Percentiles rank a stretch among this genome's conserved stretches.
Evolutionary conservation across 2,329 filamentous ascomycete genomes (phyloP).

Genomic region (Ceratocystis diversiconidia): DNA sequence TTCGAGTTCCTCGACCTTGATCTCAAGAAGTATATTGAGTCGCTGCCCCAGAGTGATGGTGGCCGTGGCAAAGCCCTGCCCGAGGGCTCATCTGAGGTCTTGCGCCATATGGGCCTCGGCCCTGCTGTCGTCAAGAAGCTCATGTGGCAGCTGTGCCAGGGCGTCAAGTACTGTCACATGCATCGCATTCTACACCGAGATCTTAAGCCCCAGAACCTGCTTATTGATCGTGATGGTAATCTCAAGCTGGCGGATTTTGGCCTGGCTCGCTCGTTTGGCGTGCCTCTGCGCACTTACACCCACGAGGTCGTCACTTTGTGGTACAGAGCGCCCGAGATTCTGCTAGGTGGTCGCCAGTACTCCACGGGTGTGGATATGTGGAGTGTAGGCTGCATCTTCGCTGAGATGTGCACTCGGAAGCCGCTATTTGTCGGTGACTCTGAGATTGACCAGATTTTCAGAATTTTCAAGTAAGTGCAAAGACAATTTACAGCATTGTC

Average conservation of each 20-base stretch:
- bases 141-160: conserved; percentile 75
- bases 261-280: conserved; percentile 77
- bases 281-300: conserved; percentile 80
- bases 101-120: conserved; percentile 57
- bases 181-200: conserved; percentile 80
- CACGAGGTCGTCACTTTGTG: conserved; percentile 91
- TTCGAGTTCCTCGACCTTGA: conserved; percentile 85
- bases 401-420: conserved; percentile 91
- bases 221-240: conserved; percentile 77
- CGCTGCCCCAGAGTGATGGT: conserved; percentile 68
- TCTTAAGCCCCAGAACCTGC: conserved; percentile 77
- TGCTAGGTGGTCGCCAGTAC: conserved; percentile 81
- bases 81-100: conserved; percentile 52
- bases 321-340: conserved; percentile 83
- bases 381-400: conserved; percentile 88
- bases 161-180: conserved; percentile 76
- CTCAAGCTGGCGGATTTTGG: conserved; percentile 85
- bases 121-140: conserved; percentile 81
- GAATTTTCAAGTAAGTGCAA: conserved; percentile 49
- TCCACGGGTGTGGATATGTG: conserved; percentile 93
- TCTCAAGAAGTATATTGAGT: conserved; percentile 93
- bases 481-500: not conserved
- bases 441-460: conserved; percentile 37
- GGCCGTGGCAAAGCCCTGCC: conserved; percentile 75
- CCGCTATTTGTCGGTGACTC: conserved; percentile 86